Conservation (phyloP, 2,329 filamentous ascomycete species). For the Aspergillus pseudoviridinutans region DNA sequence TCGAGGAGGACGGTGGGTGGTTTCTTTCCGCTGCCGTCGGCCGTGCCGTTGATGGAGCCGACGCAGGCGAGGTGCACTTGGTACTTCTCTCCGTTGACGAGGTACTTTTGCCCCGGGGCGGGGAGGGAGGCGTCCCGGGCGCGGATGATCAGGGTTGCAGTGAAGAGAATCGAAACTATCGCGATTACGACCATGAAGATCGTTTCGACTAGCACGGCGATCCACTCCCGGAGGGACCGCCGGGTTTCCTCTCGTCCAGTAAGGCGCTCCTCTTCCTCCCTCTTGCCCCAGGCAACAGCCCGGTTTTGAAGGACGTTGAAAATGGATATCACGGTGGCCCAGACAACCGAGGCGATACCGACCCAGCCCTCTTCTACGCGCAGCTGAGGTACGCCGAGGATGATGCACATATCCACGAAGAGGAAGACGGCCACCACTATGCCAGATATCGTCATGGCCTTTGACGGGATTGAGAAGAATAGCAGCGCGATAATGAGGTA, state of each 20-base stretch:
- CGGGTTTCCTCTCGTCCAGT: slow-evolving; percentile 85
- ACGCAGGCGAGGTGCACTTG: slow-evolving; percentile 80
- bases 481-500: slow-evolving; percentile 73
- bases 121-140: slow-evolving; percentile 71
- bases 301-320: slow-evolving; percentile 78
- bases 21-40: slow-evolving; percentile 42
- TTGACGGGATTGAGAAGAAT: slow-evolving; percentile 84
- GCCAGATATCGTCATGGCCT: slow-evolving; percentile 69
- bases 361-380: slow-evolving; percentile 86
- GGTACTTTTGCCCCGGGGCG: slow-evolving; percentile 70
- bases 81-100: slow-evolving; percentile 81
- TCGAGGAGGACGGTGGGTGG: slow-evolving; percentile 82
- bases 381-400: slow-evolving; percentile 68
- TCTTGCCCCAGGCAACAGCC: slow-evolving; percentile 85
- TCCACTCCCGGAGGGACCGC: slow-evolving; percentile 78
- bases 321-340: slow-evolving; percentile 72
- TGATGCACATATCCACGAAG: slow-evolving; percentile 71
- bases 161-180: slow-evolving; percentile 68
- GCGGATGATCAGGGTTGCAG: slow-evolving; percentile 73
- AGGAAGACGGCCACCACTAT: slow-evolving; percentile 64
- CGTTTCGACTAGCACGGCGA: slow-evolving; percentile 71
- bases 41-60: slow-evolving; percentile 59
- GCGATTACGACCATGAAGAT: slow-evolving; percentile 67
- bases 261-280: slow-evolving; percentile 85
- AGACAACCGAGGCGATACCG: slow-evolving; percentile 79